phyloP scores from a whole-genome alignment of 2,329 filamentous ascomycete genomes.

The Stylonectria norvegica region DNA sequence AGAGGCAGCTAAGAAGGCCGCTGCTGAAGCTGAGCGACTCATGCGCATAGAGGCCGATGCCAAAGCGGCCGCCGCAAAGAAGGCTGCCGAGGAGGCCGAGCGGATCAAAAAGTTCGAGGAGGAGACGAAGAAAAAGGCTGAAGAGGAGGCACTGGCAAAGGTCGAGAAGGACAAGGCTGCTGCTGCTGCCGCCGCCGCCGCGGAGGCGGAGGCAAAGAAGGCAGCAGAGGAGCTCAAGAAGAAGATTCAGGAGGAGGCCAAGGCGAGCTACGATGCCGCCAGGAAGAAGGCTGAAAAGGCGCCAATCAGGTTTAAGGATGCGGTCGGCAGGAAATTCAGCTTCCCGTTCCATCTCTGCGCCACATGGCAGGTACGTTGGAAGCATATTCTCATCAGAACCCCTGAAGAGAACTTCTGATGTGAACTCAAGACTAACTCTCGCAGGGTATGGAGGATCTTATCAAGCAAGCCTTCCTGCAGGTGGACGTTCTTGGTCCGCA shows the following conservation, averaged over 20 bases:
- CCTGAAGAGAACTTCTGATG: too few species aligned
- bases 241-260: constrained; percentile 55
- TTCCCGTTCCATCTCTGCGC: constrained; percentile 85
- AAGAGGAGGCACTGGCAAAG: constrained; percentile 34
- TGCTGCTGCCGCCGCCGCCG: constrained; percentile 41
- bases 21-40: constrained; percentile 42
- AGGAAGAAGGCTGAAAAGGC: constrained; percentile 59
- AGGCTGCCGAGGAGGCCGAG: constrained; percentile 36
- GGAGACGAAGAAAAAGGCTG: constrained; percentile 39
- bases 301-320: constrained; percentile 87
- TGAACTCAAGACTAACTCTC: constrained; percentile 22
- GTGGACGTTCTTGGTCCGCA: constrained; percentile 73
- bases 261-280: constrained; percentile 45
- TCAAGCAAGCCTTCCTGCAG: constrained; percentile 78
- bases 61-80: constrained; percentile 38
- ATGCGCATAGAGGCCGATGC: constrained; percentile 39
- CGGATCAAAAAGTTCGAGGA: constrained; percentile 43
- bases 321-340: constrained; percentile 84
- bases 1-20: constrained; percentile 39
- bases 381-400: background rate
- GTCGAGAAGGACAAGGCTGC: constrained; percentile 42
- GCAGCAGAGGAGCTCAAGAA: constrained; percentile 59
- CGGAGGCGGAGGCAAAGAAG: constrained; percentile 49
- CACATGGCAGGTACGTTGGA: constrained; percentile 77
- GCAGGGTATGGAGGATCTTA: constrained; percentile 81